Evolutionary conservation across 1,139 yeast genomes (phyloP), one percentile per base, ranked within the genome.

Genomic region (Saccharomyces hybrid): DNA sequence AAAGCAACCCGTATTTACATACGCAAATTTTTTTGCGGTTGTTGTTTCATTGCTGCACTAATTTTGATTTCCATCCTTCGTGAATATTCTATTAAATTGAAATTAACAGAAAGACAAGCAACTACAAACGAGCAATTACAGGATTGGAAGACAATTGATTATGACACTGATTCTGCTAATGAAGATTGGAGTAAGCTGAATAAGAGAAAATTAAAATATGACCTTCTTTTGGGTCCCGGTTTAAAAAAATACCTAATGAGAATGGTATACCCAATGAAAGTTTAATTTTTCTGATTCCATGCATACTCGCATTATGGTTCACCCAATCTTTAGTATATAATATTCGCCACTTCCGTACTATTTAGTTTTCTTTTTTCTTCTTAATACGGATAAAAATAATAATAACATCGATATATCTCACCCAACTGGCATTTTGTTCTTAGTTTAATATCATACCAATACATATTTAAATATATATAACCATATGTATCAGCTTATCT

Each of bases 1-100:
- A 58, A 63, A 47, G 29, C 58, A 74, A 73, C 49, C 88, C 87
- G 0, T 84, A 75, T 59, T 64, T 81, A 9, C 76, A 82, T 64
- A 75, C 86, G 9, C 89, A 84, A 63, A 77, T 84, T 0, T 81
- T 81, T 83, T 61, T 78, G 82, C 9, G 88, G 87, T 1, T 63
- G 73, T 31, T 69, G 79, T 49, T 78, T 78, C 58, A 58, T 78
- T 14, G 72, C 69, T 7, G 75, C 78, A 5, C 62, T 67, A 21
- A 2, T 68, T 12, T 51, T 68, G 51, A 61, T 73, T 38, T 49
- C 74, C 8, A 69, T 74, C 2, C 62, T 76, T 16, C 69, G 82
- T 60, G 80, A 78, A 58, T 69, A 71, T 64, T 71, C 71, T 55
- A 75, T 72, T 46, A 67, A 68, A 59, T 58, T 65, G 48, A 69